Percentiles rank a stretch among this genome's conserved stretches.
phyloP scores from a whole-genome alignment of 441 rosid genomes.

The Erysimum cheiri region DNA sequence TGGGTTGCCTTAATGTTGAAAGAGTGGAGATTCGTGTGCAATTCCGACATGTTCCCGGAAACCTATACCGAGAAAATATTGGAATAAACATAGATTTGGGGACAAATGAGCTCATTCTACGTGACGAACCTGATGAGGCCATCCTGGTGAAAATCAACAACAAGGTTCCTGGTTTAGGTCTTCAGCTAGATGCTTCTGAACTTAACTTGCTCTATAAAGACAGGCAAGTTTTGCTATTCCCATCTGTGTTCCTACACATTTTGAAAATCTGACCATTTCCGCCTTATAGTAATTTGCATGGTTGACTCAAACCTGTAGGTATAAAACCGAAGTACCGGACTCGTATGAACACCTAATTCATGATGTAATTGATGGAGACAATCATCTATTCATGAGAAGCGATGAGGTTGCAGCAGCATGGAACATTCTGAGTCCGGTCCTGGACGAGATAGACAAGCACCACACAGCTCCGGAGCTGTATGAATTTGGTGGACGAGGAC shows the following conservation, averaged over 20 bases:
- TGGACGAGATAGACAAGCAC: conserved; percentile 66
- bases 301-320: conserved; percentile 48
- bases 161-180: conserved; percentile 78
- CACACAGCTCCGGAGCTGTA: conserved; percentile 65
- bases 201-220: conserved; percentile 81
- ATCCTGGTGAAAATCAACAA: conserved; percentile 78
- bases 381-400: conserved; percentile 80
- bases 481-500: conserved; percentile 82
- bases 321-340: conserved; percentile 74
- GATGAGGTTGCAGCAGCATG: conserved; percentile 84
- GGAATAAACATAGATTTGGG: conserved; percentile 59
- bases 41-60: conserved; percentile 76
- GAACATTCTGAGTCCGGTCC: conserved; percentile 61
- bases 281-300: neutral
- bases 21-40: conserved; percentile 84
- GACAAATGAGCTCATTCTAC: conserved; percentile 70
- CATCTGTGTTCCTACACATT: conserved; percentile 19
- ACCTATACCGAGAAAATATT: conserved; percentile 61
- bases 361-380: conserved; percentile 83
- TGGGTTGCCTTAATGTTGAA: conserved; percentile 38
- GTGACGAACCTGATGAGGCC: conserved; percentile 77
- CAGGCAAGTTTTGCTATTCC: conserved; percentile 47
- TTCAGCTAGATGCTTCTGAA: conserved; percentile 79
- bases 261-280: neutral
- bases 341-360: conserved; percentile 81